phyloP scores from a whole-genome alignment of 257 asterid genomes.

The Petunia axillaris region DNA sequence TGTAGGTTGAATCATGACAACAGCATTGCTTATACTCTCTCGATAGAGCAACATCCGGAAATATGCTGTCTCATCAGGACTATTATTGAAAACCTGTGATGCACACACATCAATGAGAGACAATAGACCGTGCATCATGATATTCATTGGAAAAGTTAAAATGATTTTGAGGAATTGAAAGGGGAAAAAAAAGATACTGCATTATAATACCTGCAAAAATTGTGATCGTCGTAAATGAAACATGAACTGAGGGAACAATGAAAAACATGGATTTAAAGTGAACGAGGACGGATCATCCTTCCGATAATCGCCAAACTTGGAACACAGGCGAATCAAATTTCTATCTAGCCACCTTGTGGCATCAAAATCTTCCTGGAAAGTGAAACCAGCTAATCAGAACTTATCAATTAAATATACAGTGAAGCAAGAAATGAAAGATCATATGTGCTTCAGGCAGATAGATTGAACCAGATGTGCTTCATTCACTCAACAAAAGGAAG shows the following conservation, averaged over 20 bases:
- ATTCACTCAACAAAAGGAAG: not conserved
- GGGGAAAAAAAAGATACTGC: constrained; percentile 3
- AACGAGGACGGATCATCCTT: constrained; percentile 94
- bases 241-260: constrained; percentile 96
- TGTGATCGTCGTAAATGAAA: constrained; percentile 96
- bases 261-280: constrained; percentile 76
- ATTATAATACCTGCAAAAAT: constrained; percentile 74
- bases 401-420: constrained; percentile 2
- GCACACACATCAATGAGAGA: constrained; percentile 23
- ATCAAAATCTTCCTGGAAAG: constrained; percentile 80
- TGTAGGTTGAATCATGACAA: constrained; percentile 98
- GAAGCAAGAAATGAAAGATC: constrained; percentile 7
- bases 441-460: not conserved
- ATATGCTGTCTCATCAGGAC: constrained; percentile 99
- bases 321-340: constrained; percentile 87
- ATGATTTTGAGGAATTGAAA: not conserved
- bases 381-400: constrained; percentile 29
- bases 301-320: constrained; percentile 95
- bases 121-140: constrained; percentile 10
- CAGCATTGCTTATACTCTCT: constrained; percentile 87
- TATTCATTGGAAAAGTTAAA: not conserved
- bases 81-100: constrained; percentile 85
- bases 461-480: not conserved
- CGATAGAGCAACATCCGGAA: constrained; percentile 93
- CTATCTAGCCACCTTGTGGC: constrained; percentile 97